Evolutionary conservation across 768 basidiomycete genomes (phyloP).

Genomic region (Gloeostereum incarnatum): DNA sequence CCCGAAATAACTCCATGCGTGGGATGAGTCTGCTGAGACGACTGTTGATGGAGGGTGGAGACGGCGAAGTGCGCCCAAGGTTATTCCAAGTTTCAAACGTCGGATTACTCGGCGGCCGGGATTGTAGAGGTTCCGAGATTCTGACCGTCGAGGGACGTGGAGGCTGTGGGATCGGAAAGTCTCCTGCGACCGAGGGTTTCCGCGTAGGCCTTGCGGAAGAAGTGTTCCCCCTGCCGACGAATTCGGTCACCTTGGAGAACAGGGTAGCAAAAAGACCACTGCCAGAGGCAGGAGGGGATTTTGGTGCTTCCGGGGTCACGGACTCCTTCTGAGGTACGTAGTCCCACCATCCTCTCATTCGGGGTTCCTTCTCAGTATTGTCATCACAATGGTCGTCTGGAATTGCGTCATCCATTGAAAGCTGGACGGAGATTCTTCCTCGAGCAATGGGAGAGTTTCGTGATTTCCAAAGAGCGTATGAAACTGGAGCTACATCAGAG

Average conservation of each 20-base stretch:
- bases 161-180: conserved; percentile 2
- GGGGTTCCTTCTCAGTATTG: conserved; percentile 14
- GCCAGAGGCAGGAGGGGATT: neutral
- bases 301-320: neutral
- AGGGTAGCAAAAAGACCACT: neutral
- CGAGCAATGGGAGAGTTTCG: conserved; percentile 38
- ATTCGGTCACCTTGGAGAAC: neutral
- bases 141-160: conserved; percentile 9
- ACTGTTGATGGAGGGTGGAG: conserved; percentile 25
- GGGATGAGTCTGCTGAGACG: conserved; percentile 40
- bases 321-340: conserved; percentile 25
- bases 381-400: conserved; percentile 15
- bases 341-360: conserved; percentile 50
- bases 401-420: conserved; percentile 35
- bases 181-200: neutral
- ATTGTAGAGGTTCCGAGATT: conserved; percentile 8
- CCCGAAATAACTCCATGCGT: conserved; percentile 41
- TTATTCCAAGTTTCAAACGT: too few relatives aligned
- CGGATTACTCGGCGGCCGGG: conserved; percentile 1
- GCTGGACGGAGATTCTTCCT: conserved; percentile 44
- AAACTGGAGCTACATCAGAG: conserved; percentile 24
- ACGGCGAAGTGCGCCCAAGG: conserved; percentile 14
- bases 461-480: conserved; percentile 47
- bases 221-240: neutral
- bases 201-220: neutral